These are phyloP conservation scores for Trichoderma simmonsii DNA, from an alignment of 2,329 filamentous ascomycete species.

Conservation along the genomic window DNA sequence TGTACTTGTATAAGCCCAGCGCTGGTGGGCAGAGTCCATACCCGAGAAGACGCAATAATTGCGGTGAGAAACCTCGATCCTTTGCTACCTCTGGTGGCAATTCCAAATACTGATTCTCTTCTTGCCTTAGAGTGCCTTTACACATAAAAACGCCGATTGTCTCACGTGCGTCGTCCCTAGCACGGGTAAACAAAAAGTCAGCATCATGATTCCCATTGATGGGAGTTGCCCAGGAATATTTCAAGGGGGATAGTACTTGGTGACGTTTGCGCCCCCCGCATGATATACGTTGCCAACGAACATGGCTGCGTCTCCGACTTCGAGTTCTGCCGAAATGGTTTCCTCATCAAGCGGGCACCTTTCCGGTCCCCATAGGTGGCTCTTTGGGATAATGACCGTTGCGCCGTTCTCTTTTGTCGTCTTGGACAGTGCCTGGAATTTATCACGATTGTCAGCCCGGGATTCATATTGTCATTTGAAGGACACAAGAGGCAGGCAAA, in stretches of 20 bases:
- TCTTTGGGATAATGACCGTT: constrained; percentile 40
- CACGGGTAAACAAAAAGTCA: not conserved
- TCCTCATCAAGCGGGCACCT: constrained; percentile 37
- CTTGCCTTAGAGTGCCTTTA: constrained; percentile 33
- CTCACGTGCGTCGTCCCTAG: constrained; percentile 29
- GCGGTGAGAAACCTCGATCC: constrained; percentile 30
- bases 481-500: not conserved
- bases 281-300: constrained; percentile 41
- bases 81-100: constrained; percentile 30
- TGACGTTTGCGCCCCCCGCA: constrained; percentile 38
- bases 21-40: constrained; percentile 35
- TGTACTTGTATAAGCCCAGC: constrained; percentile 35
- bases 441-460: not conserved
- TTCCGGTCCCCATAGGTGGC: constrained; percentile 40
- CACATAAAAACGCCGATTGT: constrained; percentile 36
- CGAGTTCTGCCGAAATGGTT: constrained; percentile 38
- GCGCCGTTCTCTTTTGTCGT: constrained; percentile 42
- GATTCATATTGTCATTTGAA: not conserved
- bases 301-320: constrained; percentile 39
- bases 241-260: constrained; percentile 20
- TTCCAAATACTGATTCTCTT: constrained; percentile 35
- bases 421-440: constrained; percentile 34
- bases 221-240: not conserved
- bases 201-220: not conserved
- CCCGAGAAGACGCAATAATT: constrained; percentile 32